phyloP scores from a whole-genome alignment of 1,284 basidiomycete species.

The Cutaneotrichosporon cutaneum region DNA sequence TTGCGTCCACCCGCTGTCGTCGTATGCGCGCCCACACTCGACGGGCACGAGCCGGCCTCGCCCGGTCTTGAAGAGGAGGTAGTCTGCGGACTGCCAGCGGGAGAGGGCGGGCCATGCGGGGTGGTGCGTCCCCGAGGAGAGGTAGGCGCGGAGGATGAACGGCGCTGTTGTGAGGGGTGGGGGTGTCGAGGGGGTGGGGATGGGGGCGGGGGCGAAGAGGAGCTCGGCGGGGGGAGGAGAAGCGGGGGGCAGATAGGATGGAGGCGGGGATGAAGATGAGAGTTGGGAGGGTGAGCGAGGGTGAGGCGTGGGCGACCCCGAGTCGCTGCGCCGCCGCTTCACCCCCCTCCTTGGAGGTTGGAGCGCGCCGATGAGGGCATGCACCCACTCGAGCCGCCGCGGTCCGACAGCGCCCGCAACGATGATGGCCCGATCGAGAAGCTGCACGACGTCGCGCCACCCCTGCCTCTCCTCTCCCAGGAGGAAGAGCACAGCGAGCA shows the following conservation, averaged over 20 bases:
- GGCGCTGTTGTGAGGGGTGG: slow-evolving; percentile 61
- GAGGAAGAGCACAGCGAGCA: slow-evolving; percentile 30
- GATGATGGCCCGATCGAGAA: slow-evolving; percentile 76
- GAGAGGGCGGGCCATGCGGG: slow-evolving; percentile 57
- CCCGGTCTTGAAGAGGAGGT: slow-evolving; percentile 68
- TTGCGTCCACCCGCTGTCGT: slow-evolving; percentile 78
- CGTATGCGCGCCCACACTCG: slow-evolving; percentile 84
- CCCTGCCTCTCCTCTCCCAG: not conserved
- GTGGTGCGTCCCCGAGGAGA: slow-evolving; percentile 66
- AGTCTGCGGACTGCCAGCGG: slow-evolving; percentile 67
- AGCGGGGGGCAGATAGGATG: not conserved
- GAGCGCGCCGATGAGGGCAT: slow-evolving; percentile 59
- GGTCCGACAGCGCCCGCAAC: slow-evolving; percentile 74
- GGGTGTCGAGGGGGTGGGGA: slow-evolving; percentile 45
- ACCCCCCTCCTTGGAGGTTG: slow-evolving; percentile 8
- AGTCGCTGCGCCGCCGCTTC: slow-evolving; percentile 5
- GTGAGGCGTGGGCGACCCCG: too few relatives aligned
- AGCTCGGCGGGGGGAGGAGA: not conserved
- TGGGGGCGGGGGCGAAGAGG: slow-evolving; percentile 31
- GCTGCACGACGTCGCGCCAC: slow-evolving; percentile 52
- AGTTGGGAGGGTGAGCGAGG: not conserved
- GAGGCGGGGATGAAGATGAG: not conserved
- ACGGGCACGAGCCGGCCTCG: slow-evolving; percentile 82
- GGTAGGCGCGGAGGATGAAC: slow-evolving; percentile 68
- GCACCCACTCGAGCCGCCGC: slow-evolving; percentile 62